phyloP scores from a whole-genome alignment of 371 early-diverging fungal species.

The Mucor irregularis region DNA sequence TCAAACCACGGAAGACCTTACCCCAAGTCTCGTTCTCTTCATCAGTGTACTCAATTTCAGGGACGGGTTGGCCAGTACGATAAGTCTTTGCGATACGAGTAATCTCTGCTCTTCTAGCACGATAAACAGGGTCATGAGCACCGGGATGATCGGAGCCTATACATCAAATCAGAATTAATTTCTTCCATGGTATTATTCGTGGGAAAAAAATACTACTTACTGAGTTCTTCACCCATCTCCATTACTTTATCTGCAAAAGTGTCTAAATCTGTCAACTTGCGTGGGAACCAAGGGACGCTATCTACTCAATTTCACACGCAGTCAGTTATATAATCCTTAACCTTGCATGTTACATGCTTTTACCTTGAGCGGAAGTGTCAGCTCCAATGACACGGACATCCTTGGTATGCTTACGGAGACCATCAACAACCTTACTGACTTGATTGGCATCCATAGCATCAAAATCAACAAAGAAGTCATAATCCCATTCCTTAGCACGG shows the following conservation, averaged over 20 bases:
- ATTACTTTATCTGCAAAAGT: conserved; percentile 91
- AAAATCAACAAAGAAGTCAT: conserved; percentile 94
- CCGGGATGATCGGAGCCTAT: conserved; percentile 93
- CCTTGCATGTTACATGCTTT: neutral
- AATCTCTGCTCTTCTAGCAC: conserved; percentile 85
- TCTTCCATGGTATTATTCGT: neutral
- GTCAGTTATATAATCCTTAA: no score
- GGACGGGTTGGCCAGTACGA: conserved; percentile 82
- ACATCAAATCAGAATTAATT: neutral
- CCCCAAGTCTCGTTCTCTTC: conserved; percentile 88
- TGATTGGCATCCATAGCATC: conserved; percentile 58
- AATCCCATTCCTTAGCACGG: conserved; percentile 75
- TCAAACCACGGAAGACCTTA: conserved; percentile 78
- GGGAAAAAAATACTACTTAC: conserved; percentile 30
- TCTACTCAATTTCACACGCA: conserved; percentile 24
- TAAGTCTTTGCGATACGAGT: conserved; percentile 84
- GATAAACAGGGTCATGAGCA: conserved; percentile 85
- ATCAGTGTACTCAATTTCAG: conserved; percentile 83
- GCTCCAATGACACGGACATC: conserved; percentile 63
- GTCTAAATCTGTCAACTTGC: conserved; percentile 91
- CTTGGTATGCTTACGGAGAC: conserved; percentile 61
- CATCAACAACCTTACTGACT: conserved; percentile 59
- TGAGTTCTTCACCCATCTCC: conserved; percentile 88
- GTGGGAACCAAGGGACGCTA: conserved; percentile 91
- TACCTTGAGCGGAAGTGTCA: conserved; percentile 26